A percentile compares a stretch with the other conserved stretches of the same genome.
Conservation (phyloP, 2,329 filamentous ascomycete species). For the Aureobasidium sp. region DNA sequence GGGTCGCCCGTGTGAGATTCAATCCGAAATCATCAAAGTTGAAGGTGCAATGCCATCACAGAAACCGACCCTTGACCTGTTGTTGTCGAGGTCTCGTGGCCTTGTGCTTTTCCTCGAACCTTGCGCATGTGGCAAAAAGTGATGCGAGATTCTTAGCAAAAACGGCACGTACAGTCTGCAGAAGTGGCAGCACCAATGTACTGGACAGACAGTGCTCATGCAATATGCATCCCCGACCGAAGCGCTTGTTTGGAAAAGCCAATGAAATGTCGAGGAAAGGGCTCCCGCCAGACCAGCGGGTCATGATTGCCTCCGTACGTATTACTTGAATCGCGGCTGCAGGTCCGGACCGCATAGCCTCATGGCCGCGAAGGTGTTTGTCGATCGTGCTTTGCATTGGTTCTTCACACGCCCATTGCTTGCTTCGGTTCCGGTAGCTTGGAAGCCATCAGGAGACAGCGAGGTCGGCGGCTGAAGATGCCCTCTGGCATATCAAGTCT, state of each 20-base stretch:
- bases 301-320: background rate
- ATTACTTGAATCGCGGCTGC: background rate
- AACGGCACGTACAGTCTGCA: background rate
- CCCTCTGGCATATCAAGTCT: background rate
- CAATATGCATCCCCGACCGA: background rate
- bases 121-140: background rate
- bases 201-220: background rate
- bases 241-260: background rate
- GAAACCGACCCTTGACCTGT: background rate
- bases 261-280: background rate
- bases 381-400: background rate
- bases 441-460: background rate
- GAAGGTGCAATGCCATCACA: background rate
- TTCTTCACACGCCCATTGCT: background rate
- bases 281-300: background rate
- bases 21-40: background rate
- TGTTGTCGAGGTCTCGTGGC: background rate
- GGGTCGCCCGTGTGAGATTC: background rate
- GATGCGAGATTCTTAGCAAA: background rate
- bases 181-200: background rate
- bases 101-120: background rate
- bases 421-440: background rate
- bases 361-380: background rate
- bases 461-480: background rate
- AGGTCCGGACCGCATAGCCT: background rate